Conservation (phyloP, 352 stramenopile species). For the Globisporangium abappressorium region DNA sequence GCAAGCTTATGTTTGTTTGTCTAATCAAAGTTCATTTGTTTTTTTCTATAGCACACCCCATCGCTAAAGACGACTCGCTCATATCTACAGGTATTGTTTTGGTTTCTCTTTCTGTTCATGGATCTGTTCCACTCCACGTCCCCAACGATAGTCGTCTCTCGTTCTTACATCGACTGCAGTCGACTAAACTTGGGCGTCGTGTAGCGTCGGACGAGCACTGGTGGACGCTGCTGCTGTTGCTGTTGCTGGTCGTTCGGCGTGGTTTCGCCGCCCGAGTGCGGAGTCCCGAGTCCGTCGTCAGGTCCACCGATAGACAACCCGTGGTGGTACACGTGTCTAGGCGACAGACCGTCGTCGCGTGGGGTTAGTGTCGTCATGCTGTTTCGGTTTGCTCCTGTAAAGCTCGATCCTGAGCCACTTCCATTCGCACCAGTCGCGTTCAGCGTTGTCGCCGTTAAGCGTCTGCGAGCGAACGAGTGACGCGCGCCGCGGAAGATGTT, state of each 20-base stretch:
- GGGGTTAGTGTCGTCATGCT: slow-evolving; percentile 1
- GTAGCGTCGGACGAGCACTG: slow-evolving; percentile 44
- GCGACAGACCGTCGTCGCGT: background rate
- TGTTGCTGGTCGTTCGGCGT: background rate
- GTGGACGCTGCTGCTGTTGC: background rate
- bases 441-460: slow-evolving; percentile 47
- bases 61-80: slow-evolving; percentile 4
- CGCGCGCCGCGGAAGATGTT: slow-evolving; percentile 68
- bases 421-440: slow-evolving; percentile 2
- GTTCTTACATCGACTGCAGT: slow-evolving; percentile 25
- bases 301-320: background rate
- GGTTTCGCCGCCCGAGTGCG: slow-evolving; percentile 19
- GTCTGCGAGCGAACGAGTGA: slow-evolving; percentile 46
- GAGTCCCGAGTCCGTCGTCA: slow-evolving; percentile 22
- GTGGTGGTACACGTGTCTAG: background rate
- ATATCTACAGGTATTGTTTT: slow-evolving; percentile 9
- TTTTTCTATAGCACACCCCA: slow-evolving; percentile 15
- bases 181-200: slow-evolving; percentile 23
- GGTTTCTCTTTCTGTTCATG: slow-evolving; percentile 3
- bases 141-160: background rate
- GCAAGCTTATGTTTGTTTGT: background rate
- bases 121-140: background rate
- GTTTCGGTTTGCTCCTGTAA: background rate
- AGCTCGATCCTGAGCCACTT: slow-evolving; percentile 4
- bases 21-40: slow-evolving; percentile 4